Evolutionary conservation across 1,139 yeast genomes (phyloP).

Genomic region (Saccharomyces hybrid): DNA sequence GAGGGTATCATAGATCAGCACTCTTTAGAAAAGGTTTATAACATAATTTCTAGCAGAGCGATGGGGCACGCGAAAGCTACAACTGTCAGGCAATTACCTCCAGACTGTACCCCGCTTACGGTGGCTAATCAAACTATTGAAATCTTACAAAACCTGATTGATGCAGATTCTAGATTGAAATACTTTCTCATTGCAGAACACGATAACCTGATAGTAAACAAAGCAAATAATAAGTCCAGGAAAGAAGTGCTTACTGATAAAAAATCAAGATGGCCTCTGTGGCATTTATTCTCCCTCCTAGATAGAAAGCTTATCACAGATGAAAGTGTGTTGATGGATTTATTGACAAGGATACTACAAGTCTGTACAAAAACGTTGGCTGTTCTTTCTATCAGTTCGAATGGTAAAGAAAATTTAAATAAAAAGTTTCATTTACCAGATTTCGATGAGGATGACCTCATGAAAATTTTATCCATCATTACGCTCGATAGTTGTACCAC

Average conservation of each 20-base stretch:
- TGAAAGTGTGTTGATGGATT: constrained; percentile 70
- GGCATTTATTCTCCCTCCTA: constrained; percentile 54
- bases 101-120: constrained; percentile 57
- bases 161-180: constrained; percentile 60
- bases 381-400: constrained; percentile 37
- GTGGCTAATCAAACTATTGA: constrained; percentile 77
- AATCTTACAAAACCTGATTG: constrained; percentile 63
- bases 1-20: constrained; percentile 63
- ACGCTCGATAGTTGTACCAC: constrained; percentile 84
- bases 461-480: constrained; percentile 58
- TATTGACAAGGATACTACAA: constrained; percentile 66
- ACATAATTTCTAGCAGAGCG: constrained; percentile 43
- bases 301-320: constrained; percentile 58
- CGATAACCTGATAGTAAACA: constrained; percentile 51
- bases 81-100: constrained; percentile 39
- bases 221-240: constrained; percentile 29
- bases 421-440: constrained; percentile 50
- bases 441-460: constrained; percentile 57
- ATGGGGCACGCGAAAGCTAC: constrained; percentile 16
- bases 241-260: constrained; percentile 36
- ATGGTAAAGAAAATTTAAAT: constrained; percentile 19
- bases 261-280: constrained; percentile 61
- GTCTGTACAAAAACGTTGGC: constrained; percentile 69
- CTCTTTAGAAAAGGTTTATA: constrained; percentile 58
- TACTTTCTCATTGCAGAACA: constrained; percentile 77